These are phyloP conservation scores for Aspergillus bombycis DNA, from an alignment of 2,329 filamentous ascomycete genomes.

Conservation along the genomic window DNA sequence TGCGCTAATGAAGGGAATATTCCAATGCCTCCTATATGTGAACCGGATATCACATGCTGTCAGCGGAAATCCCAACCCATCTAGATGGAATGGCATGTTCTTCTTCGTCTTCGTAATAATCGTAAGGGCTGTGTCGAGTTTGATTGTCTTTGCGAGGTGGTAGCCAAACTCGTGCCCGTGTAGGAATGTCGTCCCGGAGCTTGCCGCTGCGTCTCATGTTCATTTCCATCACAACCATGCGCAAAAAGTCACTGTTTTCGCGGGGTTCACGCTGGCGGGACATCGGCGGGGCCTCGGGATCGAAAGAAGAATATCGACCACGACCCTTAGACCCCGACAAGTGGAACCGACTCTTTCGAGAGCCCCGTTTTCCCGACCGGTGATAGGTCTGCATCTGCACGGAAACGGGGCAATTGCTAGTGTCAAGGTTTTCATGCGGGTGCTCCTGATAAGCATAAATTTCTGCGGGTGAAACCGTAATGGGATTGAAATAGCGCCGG, in stretches of 20 bases:
- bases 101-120: conserved; percentile 18
- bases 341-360: conserved; percentile 34
- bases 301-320: conserved; percentile 40
- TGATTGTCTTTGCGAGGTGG: conserved; percentile 53
- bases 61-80: conserved; percentile 34
- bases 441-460: conserved; percentile 49
- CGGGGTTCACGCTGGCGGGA: conserved; percentile 64
- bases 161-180: conserved; percentile 62
- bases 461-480: conserved; percentile 49
- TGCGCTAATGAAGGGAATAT: background rate
- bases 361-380: conserved; percentile 37
- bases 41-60: conserved; percentile 9
- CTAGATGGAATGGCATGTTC: conserved; percentile 30
- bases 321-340: conserved; percentile 50
- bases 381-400: conserved; percentile 67
- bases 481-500: conserved; percentile 64
- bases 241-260: conserved; percentile 66
- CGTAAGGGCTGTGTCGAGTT: conserved; percentile 16
- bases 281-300: conserved; percentile 43
- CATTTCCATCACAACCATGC: conserved; percentile 68
- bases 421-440: conserved; percentile 36
- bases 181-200: conserved; percentile 57
- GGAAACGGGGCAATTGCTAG: conserved; percentile 51
- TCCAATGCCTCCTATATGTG: background rate
- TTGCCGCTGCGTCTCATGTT: conserved; percentile 68